A percentile compares a stretch with the other conserved stretches of the same genome.
Conservation (phyloP, 768 basidiomycete genomes). For the Trametes cingulata region DNA sequence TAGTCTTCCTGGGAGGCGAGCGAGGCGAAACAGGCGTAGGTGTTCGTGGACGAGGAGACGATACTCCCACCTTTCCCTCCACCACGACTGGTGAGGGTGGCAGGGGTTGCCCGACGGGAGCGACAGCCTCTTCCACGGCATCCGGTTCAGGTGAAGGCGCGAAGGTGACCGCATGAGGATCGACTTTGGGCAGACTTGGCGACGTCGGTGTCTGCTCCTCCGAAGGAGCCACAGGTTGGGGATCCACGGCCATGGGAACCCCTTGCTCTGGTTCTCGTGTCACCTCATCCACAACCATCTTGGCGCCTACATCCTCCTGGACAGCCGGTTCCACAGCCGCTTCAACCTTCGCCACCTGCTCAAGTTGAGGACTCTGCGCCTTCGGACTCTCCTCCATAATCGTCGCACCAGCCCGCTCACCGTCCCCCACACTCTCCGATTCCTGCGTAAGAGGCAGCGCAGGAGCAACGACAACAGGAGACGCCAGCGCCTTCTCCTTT, state of each 20-base stretch:
- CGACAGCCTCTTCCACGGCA: not conserved
- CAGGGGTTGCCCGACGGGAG: too few relatives aligned
- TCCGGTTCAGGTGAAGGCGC: too few relatives aligned
- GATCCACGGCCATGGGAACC: not conserved
- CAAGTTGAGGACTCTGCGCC: too few relatives aligned
- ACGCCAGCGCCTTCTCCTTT: conserved; percentile 32
- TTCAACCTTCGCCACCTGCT: too few relatives aligned
- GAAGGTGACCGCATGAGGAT: not conserved
- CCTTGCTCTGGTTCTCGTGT: not conserved
- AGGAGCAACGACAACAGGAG: conserved; percentile 21
- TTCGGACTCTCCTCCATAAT: too few relatives aligned
- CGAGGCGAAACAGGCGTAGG: not conserved
- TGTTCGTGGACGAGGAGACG: not conserved
- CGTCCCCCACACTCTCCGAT: not conserved
- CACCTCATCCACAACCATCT: not conserved
- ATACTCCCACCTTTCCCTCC: not conserved
- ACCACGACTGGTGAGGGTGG: not conserved
- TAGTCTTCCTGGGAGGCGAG: not conserved
- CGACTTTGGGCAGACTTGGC: not conserved
- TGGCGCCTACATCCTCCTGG: not conserved
- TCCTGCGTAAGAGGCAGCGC: not conserved
- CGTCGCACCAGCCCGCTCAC: not conserved
- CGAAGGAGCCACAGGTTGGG: not conserved
- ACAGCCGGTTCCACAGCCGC: not conserved
- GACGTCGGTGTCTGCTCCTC: not conserved